A percentile compares a stretch with the other conserved stretches of the same genome.
These are phyloP conservation scores for Murraya koenigii DNA, from an alignment of 345 rosid species.

Conservation along the genomic window DNA sequence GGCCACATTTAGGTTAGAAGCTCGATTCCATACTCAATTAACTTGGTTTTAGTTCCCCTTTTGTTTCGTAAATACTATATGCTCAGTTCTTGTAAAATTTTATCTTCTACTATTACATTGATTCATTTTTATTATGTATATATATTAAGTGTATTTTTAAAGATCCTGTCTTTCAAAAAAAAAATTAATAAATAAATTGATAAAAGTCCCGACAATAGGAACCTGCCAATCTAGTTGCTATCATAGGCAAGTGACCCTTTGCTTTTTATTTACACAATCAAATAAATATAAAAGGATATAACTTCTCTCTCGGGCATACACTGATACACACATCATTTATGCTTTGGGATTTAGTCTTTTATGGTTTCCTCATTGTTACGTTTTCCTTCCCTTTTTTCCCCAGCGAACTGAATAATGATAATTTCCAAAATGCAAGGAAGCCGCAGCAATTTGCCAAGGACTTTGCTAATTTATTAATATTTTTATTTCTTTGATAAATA, in stretches of 20 bases:
- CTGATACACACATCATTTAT: constrained; percentile 1
- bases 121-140: too few species aligned
- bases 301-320: not conserved
- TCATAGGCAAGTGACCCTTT: constrained; percentile 1
- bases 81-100: not conserved
- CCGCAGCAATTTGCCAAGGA: not conserved
- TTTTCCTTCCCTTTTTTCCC: constrained; percentile 1
- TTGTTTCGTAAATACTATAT: not conserved
- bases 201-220: not conserved
- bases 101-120: too few species aligned
- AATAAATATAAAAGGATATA: not conserved
- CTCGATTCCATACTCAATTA: not conserved
- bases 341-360: constrained; percentile 1
- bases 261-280: constrained; percentile 12
- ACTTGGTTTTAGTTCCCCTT: too few species aligned
- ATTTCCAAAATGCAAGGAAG: constrained; percentile 9
- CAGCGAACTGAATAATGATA: not conserved
- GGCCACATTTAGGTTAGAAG: not conserved
- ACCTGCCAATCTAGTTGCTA: not conserved
- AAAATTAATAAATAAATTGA: not conserved
- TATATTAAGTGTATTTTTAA: too few species aligned
- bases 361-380: constrained; percentile 22
- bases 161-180: too few species aligned
- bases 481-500: not conserved
- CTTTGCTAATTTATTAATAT: not conserved